Conservation (phyloP, 805 yeast species). For the Maudiozyma serrabonitensis region DNA sequence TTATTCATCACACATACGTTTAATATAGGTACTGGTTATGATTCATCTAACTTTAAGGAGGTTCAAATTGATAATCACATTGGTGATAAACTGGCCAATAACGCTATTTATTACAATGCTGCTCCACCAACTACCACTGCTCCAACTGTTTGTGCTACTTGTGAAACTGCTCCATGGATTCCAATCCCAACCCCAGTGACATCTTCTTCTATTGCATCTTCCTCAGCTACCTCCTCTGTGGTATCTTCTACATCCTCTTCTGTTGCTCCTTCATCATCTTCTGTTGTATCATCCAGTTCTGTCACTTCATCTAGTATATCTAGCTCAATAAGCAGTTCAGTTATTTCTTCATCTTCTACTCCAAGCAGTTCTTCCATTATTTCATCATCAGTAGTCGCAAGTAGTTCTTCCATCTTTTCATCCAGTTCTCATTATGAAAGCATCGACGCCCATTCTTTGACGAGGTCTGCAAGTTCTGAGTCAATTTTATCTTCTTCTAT, state of each 20-base stretch:
- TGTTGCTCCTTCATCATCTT: slow-evolving; percentile 14
- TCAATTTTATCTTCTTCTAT: slow-evolving; percentile 15
- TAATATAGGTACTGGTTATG: slow-evolving; percentile 10
- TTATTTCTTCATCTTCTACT: slow-evolving; percentile 30
- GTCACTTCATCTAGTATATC: no score
- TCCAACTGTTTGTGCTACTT: slow-evolving; percentile 3
- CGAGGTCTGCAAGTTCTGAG: no score
- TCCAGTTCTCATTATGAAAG: slow-evolving; percentile 21
- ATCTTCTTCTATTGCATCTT: background rate
- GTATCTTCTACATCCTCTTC: background rate
- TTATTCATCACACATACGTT: slow-evolving; percentile 3
- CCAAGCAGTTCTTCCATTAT: slow-evolving; percentile 52
- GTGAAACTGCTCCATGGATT: slow-evolving; percentile 6
- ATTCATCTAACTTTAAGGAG: background rate
- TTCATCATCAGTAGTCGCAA: slow-evolving; percentile 13
- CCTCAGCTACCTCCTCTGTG: background rate
- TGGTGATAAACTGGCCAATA: slow-evolving; percentile 4
- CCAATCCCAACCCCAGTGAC: slow-evolving; percentile 1
- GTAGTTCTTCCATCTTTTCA: slow-evolving; percentile 20
- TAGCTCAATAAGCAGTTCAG: no score
- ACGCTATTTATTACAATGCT: slow-evolving; percentile 3
- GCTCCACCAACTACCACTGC: background rate
- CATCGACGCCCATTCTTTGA: no score
- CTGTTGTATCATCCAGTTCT: slow-evolving; percentile 29
- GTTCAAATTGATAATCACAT: slow-evolving; percentile 2